A percentile compares a stretch with the other conserved stretches of the same genome.
These are phyloP conservation scores for Dactylellina sp. DNA, from an alignment of 2,329 filamentous ascomycete genomes.

Conservation along the genomic window DNA sequence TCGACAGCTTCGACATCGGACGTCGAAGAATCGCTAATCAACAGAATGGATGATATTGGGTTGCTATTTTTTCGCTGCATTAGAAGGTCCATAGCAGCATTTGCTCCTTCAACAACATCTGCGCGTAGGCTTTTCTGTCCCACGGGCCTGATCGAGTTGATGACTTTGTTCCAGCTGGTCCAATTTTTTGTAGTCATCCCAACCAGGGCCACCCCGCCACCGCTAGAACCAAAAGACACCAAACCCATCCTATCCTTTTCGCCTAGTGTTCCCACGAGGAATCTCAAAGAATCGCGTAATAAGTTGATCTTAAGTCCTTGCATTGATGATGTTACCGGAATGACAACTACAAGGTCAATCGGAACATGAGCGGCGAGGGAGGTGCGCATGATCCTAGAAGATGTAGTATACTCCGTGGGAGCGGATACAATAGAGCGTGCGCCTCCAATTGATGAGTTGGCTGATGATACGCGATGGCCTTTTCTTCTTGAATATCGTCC, in stretches of 20 bases:
- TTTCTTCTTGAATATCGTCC: constrained; percentile 69
- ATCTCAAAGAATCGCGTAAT: constrained; percentile 88
- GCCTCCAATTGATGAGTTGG: constrained; percentile 83
- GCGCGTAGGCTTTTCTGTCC: constrained; percentile 96
- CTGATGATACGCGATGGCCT: constrained; percentile 81
- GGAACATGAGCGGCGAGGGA: constrained; percentile 77
- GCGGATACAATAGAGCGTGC: constrained; percentile 86
- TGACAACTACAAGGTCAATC: constrained; percentile 93
- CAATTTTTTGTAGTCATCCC: constrained; percentile 97
- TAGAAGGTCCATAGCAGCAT: constrained; percentile 96
- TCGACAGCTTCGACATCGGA: constrained; percentile 95
- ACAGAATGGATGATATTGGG: constrained; percentile 90
- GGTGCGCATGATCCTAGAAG: constrained; percentile 66
- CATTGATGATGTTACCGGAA: constrained; percentile 98
- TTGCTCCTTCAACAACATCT: constrained; percentile 96
- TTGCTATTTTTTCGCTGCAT: constrained; percentile 99
- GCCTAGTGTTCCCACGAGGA: constrained; percentile 88
- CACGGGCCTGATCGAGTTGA: constrained; percentile 88
- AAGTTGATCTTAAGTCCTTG: constrained; percentile 98
- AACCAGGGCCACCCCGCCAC: constrained; percentile 92
- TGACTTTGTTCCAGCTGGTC: constrained; percentile 87
- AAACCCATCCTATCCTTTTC: constrained; percentile 96
- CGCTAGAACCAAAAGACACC: constrained; percentile 95
- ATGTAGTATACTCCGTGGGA: constrained; percentile 89
- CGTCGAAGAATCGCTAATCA: constrained; percentile 97